A percentile compares a stretch with the other conserved stretches of the same genome.
Conservation (phyloP, 768 basidiomycete genomes). For the Xerocomus potaroensis region DNA sequence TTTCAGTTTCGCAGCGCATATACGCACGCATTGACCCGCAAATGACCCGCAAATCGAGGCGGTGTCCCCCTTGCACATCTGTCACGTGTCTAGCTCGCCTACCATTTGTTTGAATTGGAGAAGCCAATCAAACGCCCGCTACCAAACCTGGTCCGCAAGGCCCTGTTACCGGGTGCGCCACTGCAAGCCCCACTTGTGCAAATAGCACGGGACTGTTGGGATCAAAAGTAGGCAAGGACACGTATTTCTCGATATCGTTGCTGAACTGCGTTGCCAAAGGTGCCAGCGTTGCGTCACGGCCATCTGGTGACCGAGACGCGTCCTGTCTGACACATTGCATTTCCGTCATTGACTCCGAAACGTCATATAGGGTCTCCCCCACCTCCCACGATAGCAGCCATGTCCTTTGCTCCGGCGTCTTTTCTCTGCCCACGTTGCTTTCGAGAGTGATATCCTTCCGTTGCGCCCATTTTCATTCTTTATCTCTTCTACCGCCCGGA, state of each 20-base stretch:
- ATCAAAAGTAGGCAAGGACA: background rate
- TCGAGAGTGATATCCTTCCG: constrained; percentile 11
- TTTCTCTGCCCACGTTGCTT: constrained; percentile 19
- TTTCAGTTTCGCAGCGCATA: no score
- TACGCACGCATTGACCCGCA: no score
- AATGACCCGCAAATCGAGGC: background rate
- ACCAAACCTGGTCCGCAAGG: constrained; percentile 14
- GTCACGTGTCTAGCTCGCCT: constrained; percentile 15
- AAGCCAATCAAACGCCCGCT: background rate
- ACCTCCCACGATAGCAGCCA: constrained; percentile 15
- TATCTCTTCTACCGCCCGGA: no score
- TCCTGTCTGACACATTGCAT: constrained; percentile 12
- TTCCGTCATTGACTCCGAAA: constrained; percentile 14
- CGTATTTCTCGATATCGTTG: background rate
- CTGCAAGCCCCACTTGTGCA: background rate
- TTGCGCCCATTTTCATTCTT: no score
- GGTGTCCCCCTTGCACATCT: background rate
- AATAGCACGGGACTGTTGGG: background rate
- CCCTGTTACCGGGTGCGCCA: constrained; percentile 3
- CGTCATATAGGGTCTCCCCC: constrained; percentile 12
- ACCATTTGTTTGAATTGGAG: constrained; percentile 16
- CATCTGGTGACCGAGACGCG: constrained; percentile 6
- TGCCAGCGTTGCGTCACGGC: background rate
- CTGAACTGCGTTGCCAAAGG: background rate
- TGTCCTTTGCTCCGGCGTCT: constrained; percentile 4